These are phyloP conservation scores for Austropuccinia psidii DNA, from an alignment of 1,284 basidiomycete genomes.

Conservation along the genomic window DNA sequence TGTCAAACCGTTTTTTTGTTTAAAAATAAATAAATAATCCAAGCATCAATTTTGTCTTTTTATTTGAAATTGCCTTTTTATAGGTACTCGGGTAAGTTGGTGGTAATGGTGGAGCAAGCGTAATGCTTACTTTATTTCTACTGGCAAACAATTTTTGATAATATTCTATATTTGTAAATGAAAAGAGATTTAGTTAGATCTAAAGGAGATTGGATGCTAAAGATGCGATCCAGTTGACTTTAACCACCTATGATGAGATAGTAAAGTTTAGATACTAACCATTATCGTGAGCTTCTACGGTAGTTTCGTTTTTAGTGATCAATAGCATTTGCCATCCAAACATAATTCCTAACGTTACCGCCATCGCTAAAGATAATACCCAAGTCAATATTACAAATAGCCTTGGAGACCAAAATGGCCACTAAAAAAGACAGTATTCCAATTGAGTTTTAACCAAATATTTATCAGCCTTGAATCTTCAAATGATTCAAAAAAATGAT, in stretches of 20 bases:
- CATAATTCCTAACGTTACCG: conserved; percentile 73
- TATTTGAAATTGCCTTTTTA: background rate
- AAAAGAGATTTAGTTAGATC: background rate
- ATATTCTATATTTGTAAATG: background rate
- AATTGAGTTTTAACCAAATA: background rate
- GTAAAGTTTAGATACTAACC: conserved; percentile 42
- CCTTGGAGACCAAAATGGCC: conserved; percentile 8
- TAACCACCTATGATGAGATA: background rate
- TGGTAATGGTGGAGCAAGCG: too few relatives aligned
- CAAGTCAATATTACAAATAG: conserved; percentile 14
- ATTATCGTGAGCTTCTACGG: conserved; percentile 84
- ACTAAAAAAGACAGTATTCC: background rate
- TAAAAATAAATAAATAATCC: background rate
- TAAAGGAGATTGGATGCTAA: background rate
- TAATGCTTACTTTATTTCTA: background rate
- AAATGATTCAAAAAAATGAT: background rate
- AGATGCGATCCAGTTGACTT: background rate
- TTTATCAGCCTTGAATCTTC: background rate
- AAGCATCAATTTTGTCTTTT: background rate
- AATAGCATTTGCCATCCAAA: conserved; percentile 70
- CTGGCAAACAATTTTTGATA: background rate
- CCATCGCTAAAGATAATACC: conserved; percentile 48
- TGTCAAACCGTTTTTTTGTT: background rate
- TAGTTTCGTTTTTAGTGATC: conserved; percentile 71
- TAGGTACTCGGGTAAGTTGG: background rate